Percentiles rank a stretch among this genome's conserved stretches.
Evolutionary conservation across 2,329 filamentous ascomycete genomes (phyloP).

Genomic region (Pseudofabraea citricarpa): DNA sequence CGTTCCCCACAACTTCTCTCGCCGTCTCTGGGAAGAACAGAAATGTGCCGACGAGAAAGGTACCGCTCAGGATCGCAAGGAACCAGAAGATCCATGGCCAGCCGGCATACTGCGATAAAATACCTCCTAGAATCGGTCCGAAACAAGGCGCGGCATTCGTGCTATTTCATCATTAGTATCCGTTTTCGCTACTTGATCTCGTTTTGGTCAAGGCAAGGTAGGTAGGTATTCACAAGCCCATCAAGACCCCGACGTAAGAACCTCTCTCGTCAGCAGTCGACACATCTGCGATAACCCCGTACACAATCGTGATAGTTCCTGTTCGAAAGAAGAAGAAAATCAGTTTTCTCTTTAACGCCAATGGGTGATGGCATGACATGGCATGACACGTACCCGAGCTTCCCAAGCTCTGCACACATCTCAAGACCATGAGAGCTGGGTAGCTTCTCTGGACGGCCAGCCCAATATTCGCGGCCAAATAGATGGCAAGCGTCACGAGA

Average conservation of each 20-base stretch:
- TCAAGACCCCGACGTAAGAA: slow-evolving; percentile 61
- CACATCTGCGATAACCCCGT: slow-evolving; percentile 65
- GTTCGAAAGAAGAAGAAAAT: too few species aligned
- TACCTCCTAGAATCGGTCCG: slow-evolving; percentile 42
- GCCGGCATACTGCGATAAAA: slow-evolving; percentile 35
- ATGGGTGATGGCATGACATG: too few species aligned
- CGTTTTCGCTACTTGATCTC: too few species aligned
- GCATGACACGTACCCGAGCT: slow-evolving; percentile 47
- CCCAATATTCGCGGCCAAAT: slow-evolving; percentile 47
- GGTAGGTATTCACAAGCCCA: too few species aligned
- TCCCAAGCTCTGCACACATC: slow-evolving; percentile 50
- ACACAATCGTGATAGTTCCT: slow-evolving; percentile 60
- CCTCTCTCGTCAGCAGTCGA: slow-evolving; percentile 62
- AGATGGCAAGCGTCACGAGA: slow-evolving; percentile 45
- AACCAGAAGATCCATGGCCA: slow-evolving; percentile 47
- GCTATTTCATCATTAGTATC: too few species aligned
- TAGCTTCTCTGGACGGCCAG: slow-evolving; percentile 44
- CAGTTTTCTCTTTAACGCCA: too few species aligned
- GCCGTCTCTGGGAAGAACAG: slow-evolving; percentile 14
- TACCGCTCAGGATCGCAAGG: slow-evolving; percentile 35
- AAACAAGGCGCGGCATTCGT: slow-evolving; percentile 32
- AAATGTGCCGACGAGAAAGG: slow-evolving; percentile 22
- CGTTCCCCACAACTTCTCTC: slow-evolving; percentile 13
- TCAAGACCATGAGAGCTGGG: slow-evolving; percentile 43
- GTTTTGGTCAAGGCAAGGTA: too few species aligned